Evolutionary conservation across 2,329 filamentous ascomycete genomes (phyloP).

Genomic region (Xylariaceae sp.): DNA sequence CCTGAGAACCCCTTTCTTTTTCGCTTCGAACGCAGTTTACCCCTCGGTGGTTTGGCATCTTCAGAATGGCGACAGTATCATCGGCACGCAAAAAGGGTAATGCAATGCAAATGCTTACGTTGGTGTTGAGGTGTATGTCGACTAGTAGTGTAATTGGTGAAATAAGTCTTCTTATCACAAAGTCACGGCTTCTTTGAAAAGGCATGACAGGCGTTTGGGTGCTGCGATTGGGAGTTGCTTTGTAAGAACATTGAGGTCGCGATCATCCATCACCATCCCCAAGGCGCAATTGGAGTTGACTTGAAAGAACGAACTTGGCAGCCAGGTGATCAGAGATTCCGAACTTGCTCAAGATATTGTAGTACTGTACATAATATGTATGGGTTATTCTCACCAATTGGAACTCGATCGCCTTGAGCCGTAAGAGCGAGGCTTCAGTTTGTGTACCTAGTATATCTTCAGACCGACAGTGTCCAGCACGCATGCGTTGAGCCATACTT

Average conservation of each 20-base stretch:
- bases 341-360: conserved; percentile 14
- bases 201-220: conserved; percentile 22
- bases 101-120: not conserved
- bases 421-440: not conserved
- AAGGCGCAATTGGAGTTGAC: conserved; percentile 9
- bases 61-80: not conserved
- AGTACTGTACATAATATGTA: conserved; percentile 16
- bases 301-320: conserved; percentile 3
- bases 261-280: conserved; percentile 9
- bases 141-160: not conserved
- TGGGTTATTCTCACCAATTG: conserved; percentile 12
- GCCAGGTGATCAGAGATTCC: conserved; percentile 2
- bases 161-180: conserved; percentile 6
- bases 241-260: conserved; percentile 11
- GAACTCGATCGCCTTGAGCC: conserved; percentile 7
- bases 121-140: not conserved
- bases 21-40: not conserved
- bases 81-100: not conserved
- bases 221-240: conserved; percentile 14
- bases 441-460: not conserved
- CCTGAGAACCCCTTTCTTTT: not conserved
- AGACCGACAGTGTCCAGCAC: not conserved
- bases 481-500: not conserved
- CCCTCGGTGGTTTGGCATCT: not conserved
- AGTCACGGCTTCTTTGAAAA: conserved; percentile 11